phyloP scores from a whole-genome alignment of 345 rosid species.

The Populus simonii region DNA sequence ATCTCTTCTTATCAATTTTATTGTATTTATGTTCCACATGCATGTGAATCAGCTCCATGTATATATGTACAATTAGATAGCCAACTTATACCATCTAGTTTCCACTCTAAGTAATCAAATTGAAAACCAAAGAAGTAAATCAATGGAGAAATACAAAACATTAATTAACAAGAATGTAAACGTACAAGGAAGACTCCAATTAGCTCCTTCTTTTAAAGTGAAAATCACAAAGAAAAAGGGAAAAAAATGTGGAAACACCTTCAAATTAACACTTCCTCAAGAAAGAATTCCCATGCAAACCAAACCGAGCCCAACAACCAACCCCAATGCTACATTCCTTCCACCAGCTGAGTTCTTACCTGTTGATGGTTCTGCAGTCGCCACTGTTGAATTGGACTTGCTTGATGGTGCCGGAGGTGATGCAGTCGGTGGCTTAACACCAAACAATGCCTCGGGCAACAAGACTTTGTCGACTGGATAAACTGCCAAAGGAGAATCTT shows the following conservation, averaged over 20 bases:
- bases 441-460: constrained; percentile 61
- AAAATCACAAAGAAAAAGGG: not conserved
- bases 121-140: too few species aligned
- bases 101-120: not conserved
- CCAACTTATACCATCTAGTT: too few species aligned
- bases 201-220: not conserved
- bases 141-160: not conserved
- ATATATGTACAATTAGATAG: too few species aligned
- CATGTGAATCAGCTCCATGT: not conserved
- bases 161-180: not conserved
- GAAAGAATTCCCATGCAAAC: constrained; percentile 48
- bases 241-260: not conserved
- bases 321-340: constrained; percentile 33
- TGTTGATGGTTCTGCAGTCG: constrained; percentile 36
- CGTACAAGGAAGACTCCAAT: not conserved
- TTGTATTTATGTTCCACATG: not conserved
- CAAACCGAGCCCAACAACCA: constrained; percentile 48
- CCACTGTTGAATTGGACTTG: constrained; percentile 15
- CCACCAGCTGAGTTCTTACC: constrained; percentile 23
- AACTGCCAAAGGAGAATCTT: constrained; percentile 58
- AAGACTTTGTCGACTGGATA: constrained; percentile 78
- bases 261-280: constrained; percentile 14
- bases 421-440: constrained; percentile 33
- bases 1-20: not conserved
- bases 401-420: constrained; percentile 32